These are phyloP conservation scores for Micromonas commoda DNA, from an alignment of 139 green algal species.

Conservation along the genomic window DNA sequence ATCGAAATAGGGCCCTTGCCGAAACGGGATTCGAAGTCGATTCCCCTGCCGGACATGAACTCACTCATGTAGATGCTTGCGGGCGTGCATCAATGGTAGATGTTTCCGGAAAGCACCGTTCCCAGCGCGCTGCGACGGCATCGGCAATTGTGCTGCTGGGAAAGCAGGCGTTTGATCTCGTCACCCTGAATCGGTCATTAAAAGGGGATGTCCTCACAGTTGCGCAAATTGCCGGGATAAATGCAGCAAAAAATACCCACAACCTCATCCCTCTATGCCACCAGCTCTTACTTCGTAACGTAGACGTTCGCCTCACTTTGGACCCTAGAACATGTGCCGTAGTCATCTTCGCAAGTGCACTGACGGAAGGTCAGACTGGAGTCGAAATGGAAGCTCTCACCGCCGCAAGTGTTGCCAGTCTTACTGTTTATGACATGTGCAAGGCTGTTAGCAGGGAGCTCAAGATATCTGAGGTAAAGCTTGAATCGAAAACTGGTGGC, in stretches of 20 bases:
- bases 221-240: slow-evolving; percentile 84
- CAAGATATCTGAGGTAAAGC: slow-evolving; percentile 59
- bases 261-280: slow-evolving; percentile 65
- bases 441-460: slow-evolving; percentile 79
- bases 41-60: not conserved
- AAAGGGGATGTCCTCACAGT: slow-evolving; percentile 87
- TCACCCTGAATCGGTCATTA: slow-evolving; percentile 57
- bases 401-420: slow-evolving; percentile 62
- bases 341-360: slow-evolving; percentile 46
- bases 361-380: slow-evolving; percentile 43
- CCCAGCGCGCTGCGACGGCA: slow-evolving; percentile 52
- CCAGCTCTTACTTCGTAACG: slow-evolving; percentile 34
- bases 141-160: slow-evolving; percentile 63
- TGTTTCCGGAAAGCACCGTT: slow-evolving; percentile 58
- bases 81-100: slow-evolving; percentile 74
- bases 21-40: no score
- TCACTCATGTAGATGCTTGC: slow-evolving; percentile 38
- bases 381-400: slow-evolving; percentile 98
- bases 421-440: slow-evolving; percentile 97
- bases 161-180: slow-evolving; percentile 48
- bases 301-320: slow-evolving; percentile 62
- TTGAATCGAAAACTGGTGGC: slow-evolving; percentile 75
- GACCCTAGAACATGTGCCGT: slow-evolving; percentile 43
- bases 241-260: slow-evolving; percentile 66
- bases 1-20: no score